phyloP scores from a whole-genome alignment of 176 grass and related monocot species.

The Musa acuminata region DNA sequence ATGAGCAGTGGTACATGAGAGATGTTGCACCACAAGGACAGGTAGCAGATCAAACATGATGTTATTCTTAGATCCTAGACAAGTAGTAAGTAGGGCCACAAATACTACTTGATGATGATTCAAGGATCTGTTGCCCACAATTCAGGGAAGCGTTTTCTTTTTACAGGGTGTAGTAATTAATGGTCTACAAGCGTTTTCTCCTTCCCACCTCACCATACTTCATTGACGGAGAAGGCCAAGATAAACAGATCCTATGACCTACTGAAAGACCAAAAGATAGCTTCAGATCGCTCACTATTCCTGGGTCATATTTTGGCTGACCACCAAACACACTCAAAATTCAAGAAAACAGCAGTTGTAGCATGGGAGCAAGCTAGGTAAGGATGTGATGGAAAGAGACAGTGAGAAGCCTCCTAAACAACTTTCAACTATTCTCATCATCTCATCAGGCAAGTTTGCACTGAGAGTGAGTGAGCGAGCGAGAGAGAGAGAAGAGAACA shows the following conservation, averaged over 20 bases:
- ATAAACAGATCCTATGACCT: too few relatives aligned
- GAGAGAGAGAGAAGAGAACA: constrained; percentile 5
- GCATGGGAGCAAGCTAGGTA: too few relatives aligned
- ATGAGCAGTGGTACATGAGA: too few relatives aligned
- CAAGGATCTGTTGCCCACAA: background rate
- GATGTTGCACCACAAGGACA: background rate
- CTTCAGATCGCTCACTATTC: too few relatives aligned
- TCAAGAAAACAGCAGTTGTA: background rate
- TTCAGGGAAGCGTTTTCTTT: background rate
- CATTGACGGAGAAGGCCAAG: too few relatives aligned
- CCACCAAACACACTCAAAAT: background rate
- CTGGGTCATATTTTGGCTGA: too few relatives aligned
- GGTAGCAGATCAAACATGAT: background rate
- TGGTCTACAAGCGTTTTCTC: background rate
- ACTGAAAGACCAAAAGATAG: too few relatives aligned
- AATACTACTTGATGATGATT: background rate
- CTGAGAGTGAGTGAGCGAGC: background rate
- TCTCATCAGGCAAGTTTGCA: background rate
- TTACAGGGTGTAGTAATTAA: too few relatives aligned
- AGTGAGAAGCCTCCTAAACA: background rate
- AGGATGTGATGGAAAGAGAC: background rate
- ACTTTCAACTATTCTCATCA: background rate
- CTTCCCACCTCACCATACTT: background rate
- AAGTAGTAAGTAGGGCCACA: background rate
- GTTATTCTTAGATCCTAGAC: background rate